Evolutionary conservation across 495 filamentous ascomycete species (phyloP), one percentile per base, ranked within the genome.

Genomic region (Mycothermus thermophilus): DNA sequence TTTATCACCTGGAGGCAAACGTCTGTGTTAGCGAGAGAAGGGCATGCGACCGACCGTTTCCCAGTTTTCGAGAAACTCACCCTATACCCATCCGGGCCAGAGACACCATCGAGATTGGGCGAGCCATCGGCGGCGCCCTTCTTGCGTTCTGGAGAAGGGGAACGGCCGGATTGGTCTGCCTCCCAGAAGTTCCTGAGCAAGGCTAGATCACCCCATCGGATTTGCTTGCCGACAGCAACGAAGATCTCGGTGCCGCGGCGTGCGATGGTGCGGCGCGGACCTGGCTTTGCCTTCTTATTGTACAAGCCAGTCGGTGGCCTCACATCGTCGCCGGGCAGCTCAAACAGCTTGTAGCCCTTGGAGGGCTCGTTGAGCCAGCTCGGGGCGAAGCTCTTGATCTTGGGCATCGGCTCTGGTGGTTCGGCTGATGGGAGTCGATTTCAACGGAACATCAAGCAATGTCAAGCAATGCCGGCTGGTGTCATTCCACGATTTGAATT

Each of bases 171-270:
- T 40, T n/a, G n/a, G n/a, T n/a, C n/a, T n/a, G n/a, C n/a, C n/a
- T 64, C 69, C 67, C 73, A 83, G 46, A 72, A 64, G 44, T 85
- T 75, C 55, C 85, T 87, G 35, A 93, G 56, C 38, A 69, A 64
- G 25, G 68, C 68, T 7, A 93, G 62, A 56, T 87, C 78, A 5
- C 78, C 74, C 86, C 86, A 94, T 49, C 84, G 67, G 24, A 94
- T 81, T 54, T 92, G 74, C 43, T 79, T 88, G 19, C 83, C 84
- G 9, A 80, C 75, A 10, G 83, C 83, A 1, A 80, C 74, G 52
- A 93, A 93, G 1, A 92, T 62, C 44, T 94, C 80, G 20, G 78
- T 80, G 27, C 75, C 82, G 30, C 83, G 63, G 25, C 66, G 71
- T 5, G 82, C 85, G 25, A 90, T 72, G 7, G 71, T 86, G 32